Evolutionary conservation across 2,329 filamentous ascomycete genomes (phyloP), one percentile per base, ranked within the genome.

Genomic region (Calonectria leucothoes): DNA sequence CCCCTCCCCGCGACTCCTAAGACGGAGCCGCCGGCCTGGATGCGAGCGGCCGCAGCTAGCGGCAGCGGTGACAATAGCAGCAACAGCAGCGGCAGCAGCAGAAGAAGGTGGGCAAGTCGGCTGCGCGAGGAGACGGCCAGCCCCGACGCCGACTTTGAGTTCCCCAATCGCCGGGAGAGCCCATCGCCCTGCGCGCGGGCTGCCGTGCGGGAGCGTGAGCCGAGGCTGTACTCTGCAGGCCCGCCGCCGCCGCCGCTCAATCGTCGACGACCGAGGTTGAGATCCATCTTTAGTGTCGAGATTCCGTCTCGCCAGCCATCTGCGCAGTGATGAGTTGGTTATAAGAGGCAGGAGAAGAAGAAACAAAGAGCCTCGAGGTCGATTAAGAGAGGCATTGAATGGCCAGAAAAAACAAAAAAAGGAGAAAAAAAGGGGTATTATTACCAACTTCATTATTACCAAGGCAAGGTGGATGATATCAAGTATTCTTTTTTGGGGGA

Each of bases 1-100:
- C 82, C 82, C 0, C 77, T 83, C 2, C 82, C 82, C 3, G 80
- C 82, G 0, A 83, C 82, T 20, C 81, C 81, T 2, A 77, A 76
- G 51, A 81, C 75, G 29, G 75, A 79, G 57, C 74, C 78, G 45
- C 81, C 81, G 3, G 69, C 71, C 20, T 76, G 73, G 35, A 74
- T 79, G 72, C 23, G 73, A 20, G 68, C 20, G 25, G 11, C 59
- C 4, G 17, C 52, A 35, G 51, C 0, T 12, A n/a, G n/a, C n/a
- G 51, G 17, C 7, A 20, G 11, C n/a, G 20, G 20, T 4, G 20
- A 20, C 10, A 5, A 1, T 4, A 42, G 15, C 8, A 14, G 15
- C 37, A 20, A 14, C 17, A n/a, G 6, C 2, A n/a, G 15, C 15
- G n/a, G 11, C 42, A 45, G 5, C 4, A 23, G 17, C 17, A 42